Evolutionary conservation across 257 asterid species (phyloP), one percentile per base, ranked within the genome.

Genomic region (Asclepias syriaca): DNA sequence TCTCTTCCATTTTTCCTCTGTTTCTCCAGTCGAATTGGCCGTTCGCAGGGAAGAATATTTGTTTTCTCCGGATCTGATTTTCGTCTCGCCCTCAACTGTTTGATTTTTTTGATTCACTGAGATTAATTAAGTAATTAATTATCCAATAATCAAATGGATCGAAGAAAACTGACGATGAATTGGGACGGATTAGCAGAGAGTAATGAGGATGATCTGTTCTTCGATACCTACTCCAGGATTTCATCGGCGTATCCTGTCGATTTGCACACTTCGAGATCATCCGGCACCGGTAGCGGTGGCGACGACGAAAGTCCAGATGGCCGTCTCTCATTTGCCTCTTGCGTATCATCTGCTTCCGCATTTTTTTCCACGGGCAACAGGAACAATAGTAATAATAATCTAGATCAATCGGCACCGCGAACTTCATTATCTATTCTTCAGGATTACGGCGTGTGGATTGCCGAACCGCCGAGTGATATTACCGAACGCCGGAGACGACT

Each of bases 401-500:
- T 49, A 15, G 3, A 81, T 73, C 48, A 12, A 16, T 16, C 55
- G 15, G 16, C 19, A 14, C 55, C 55, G 6, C 16, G 55, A 50
- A 13, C 55, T 50, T 50, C 60, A 83, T 21, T 51, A 83, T n/a
- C 74, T 69, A 27, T 77, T 65, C 50, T 83, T 68, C 86, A 77
- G 6, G 81, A 82, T 60, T 95, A 95, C 5, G 92, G 88, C 19
- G 74, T 92, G 90, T 95, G 98, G 99, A 88, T 81, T 89, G 66
- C 93, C 3, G 97, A 90, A 75, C 99, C 99, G 0, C 99, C 99
- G 0, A 98, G 96, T 1, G 97, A 92, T 57, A 76, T 95, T 49
- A 81, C 74, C 8, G 99, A 95, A 69, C 86, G 98, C 15, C 90
- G 98, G 29, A 87, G 77, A 63, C 90, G 96, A 6, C 90, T 95